Base-by-base conservation (phyloP, 129 eudicot species). In the Centella asiatica region DNA sequence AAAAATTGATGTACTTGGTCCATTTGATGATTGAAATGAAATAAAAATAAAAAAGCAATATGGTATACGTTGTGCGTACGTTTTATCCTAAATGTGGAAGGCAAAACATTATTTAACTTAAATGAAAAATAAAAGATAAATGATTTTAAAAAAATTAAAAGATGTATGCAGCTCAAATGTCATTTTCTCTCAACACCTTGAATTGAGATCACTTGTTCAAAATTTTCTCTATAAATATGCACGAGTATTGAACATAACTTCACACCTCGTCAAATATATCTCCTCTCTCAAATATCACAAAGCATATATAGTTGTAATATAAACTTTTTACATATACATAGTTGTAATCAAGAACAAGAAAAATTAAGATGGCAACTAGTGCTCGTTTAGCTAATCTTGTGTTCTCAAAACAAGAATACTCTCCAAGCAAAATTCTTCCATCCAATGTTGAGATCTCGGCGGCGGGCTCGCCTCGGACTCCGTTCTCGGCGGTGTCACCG, bases 401-500 rank as follows among this genome's bases (percentile, higher is more conserved):
- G 25, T 58, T 34, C 5, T 57, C 63, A 34, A 20, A 23, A 12
- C 45, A 58, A n/a, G 29, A 3, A 28, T 34, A 22, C 52, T 52
- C 17, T 26, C 52, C 66, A 11, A 52, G 8, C 34, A n/a, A n/a
- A n/a, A 52, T 52, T 57, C 31, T 29, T 22, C 44, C 63, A 0
- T 13, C 60, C 0, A 55, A 18, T 11, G 29, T 29, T 4, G 60
- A 55, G 29, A 28, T 55, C 40, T 15, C 60, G 5, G 22, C 6
- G 5, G 22, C 6, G 7, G 12, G 1, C 60, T 55, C 60, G 1
- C 60, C 60, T 12, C 47, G 66, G 24, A 61, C 66, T 23, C 66
- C 66, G 10, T 61, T 20, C 14, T 39, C 66, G 17, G 66, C 66
- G 2, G 66, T 61, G 14, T 36, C 66, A 42, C 66, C 66, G 2